A percentile compares a stretch with the other conserved stretches of the same genome.
These are phyloP conservation scores for Candida vaughaniae DNA, from an alignment of 805 yeast species.

Conservation along the genomic window DNA sequence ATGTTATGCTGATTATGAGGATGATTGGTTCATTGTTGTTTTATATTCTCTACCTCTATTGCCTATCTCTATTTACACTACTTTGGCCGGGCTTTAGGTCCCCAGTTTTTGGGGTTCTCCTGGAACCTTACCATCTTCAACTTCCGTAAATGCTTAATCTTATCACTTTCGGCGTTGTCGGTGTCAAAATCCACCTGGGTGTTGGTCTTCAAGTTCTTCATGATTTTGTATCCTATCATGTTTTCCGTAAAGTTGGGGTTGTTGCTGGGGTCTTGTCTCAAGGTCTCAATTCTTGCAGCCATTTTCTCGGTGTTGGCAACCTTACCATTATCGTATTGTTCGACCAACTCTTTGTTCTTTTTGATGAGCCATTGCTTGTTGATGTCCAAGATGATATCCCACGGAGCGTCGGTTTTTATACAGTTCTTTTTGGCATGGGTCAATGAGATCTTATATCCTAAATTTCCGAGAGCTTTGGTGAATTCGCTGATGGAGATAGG, in stretches of 20 bases:
- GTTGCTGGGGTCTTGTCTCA: conserved; percentile 31
- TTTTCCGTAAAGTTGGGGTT: conserved; percentile 36
- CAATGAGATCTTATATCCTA: conserved; percentile 78
- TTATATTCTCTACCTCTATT: too few relatives aligned
- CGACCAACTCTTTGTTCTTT: conserved; percentile 27
- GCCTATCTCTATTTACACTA: too few relatives aligned
- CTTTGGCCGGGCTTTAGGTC: conserved; percentile 83
- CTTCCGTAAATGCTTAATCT: conserved; percentile 61
- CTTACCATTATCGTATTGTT: conserved; percentile 17
- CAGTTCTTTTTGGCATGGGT: conserved; percentile 89
- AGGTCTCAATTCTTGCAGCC: conserved; percentile 18
- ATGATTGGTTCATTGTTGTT: too few relatives aligned
- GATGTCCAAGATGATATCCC: conserved; percentile 73
- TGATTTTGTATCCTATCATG: conserved; percentile 54
- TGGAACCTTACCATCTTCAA: conserved; percentile 85
- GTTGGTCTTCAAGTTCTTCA: conserved; percentile 37
- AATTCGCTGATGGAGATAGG: conserved; percentile 76
- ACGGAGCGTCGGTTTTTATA: conserved; percentile 88
- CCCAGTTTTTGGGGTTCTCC: conserved; percentile 96
- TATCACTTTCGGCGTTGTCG: conserved; percentile 54
- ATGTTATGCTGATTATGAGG: too few relatives aligned
- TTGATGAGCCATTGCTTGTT: conserved; percentile 57
- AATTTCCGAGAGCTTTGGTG: conserved; percentile 77
- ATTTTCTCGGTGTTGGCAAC: conserved; percentile 13
- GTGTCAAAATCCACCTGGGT: conserved; percentile 53